Evolutionary conservation across 1,284 basidiomycete genomes (phyloP).

Genomic region (Cutaneotrichosporon spelunceum): DNA sequence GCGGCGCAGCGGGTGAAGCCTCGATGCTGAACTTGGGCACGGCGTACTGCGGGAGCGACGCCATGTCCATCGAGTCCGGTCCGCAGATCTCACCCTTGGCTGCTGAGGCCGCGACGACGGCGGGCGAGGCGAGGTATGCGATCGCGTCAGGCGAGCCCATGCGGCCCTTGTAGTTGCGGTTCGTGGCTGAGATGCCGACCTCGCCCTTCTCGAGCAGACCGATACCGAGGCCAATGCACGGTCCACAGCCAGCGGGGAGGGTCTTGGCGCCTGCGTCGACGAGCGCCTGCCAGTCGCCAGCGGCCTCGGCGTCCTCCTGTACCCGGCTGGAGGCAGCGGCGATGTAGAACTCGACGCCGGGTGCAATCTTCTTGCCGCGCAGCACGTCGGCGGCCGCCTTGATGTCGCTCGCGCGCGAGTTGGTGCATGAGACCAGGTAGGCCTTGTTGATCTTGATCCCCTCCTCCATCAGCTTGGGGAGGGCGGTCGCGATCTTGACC

Average conservation of each 20-base stretch:
- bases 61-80: slow-evolving; percentile 66
- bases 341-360: slow-evolving; percentile 94
- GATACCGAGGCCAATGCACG: slow-evolving; percentile 92
- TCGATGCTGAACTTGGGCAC: slow-evolving; percentile 53
- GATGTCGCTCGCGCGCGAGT: slow-evolving; percentile 93
- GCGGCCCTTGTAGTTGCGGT: slow-evolving; percentile 97
- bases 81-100: slow-evolving; percentile 86
- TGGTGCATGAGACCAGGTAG: slow-evolving; percentile 97
- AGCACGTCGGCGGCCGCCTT: slow-evolving; percentile 86
- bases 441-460: slow-evolving; percentile 91
- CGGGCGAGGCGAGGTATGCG: slow-evolving; percentile 93
- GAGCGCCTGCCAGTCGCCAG: slow-evolving; percentile 58
- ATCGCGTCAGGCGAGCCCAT: slow-evolving; percentile 96
- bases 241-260: slow-evolving; percentile 92
- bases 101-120: slow-evolving; percentile 94
- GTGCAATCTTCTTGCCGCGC: slow-evolving; percentile 76
- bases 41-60: slow-evolving; percentile 57
- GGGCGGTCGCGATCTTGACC: slow-evolving; percentile 90
- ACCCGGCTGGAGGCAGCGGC: slow-evolving; percentile 78
- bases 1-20: slow-evolving; percentile 26
- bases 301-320: slow-evolving; percentile 22
- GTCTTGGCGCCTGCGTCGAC: slow-evolving; percentile 84
- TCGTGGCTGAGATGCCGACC: slow-evolving; percentile 94
- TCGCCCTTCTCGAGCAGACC: slow-evolving; percentile 92
- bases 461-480: slow-evolving; percentile 71